Base-by-base conservation (phyloP, 148 eudicot genomes). In the Fagopyrum homotropicum region DNA sequence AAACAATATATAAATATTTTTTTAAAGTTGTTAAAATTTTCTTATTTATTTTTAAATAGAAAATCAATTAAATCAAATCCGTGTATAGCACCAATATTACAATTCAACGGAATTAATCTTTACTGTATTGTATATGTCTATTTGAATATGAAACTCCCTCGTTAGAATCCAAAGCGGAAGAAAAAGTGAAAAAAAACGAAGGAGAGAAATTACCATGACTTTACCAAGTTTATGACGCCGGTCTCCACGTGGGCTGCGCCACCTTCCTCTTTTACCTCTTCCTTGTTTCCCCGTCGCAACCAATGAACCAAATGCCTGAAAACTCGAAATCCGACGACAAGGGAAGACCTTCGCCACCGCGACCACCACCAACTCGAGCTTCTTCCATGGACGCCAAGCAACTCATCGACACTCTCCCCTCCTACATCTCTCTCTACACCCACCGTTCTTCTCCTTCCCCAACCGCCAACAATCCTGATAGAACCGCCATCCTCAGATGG, bases 381-480 rank as follows among this genome's bases (percentile, higher is more conserved):
- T 47, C 74, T 40, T 47, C 74, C 55, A 88, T 87, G 88, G 86
- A 78, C 71, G 76, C 97, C 22, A 86, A 86, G 46, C 92, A 88
- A 59, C 75, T 95, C 57, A 61, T 88, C 66, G 96, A 89, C 84
- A 82, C 88, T 4, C 89, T 95, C 75, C 95, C 97, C 49, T 83
- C 99, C 7, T 93, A 92, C 88, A 86, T 95, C 84, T 90, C 97
- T 72, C 85, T 95, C 71, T 95, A 90, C 89, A 85, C 74, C 54
- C 84, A 5, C 78, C 79, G 4, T 72, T 74, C 43, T 5, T 59
- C 69, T 9, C 45, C 77, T n/a, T 40, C 73, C 60, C 61, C 85
- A 8, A 60, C 72, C 73, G 45, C 83, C 15, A 84, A 77, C 75
- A 82, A 78, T 74, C 79, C 76, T 45, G 81, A 80, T 5, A 83